A percentile compares a stretch with the other conserved stretches of the same genome.
These are phyloP conservation scores for Gynochthodes officinalis DNA, from an alignment of 257 asterid species.

Conservation along the genomic window DNA sequence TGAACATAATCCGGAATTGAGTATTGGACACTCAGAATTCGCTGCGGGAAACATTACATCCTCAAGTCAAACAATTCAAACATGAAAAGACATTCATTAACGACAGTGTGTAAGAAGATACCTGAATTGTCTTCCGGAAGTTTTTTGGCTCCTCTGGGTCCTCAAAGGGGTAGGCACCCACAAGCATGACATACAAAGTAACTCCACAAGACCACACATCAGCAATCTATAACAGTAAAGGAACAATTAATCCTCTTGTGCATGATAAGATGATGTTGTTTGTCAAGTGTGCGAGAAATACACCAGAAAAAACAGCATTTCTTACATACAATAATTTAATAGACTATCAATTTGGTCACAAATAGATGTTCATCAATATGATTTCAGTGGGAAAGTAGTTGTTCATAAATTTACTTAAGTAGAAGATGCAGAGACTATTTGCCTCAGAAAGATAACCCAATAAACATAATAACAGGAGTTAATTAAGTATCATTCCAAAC, in stretches of 20 bases:
- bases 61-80: slow-evolving; percentile 18
- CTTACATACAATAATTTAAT: not conserved
- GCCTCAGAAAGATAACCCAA: not conserved
- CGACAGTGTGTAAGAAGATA: slow-evolving; percentile 12
- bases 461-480: not conserved
- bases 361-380: not conserved
- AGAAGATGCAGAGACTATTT: not conserved
- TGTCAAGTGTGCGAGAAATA: not conserved
- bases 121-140: slow-evolving; percentile 96
- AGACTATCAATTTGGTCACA: not conserved
- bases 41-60: slow-evolving; percentile 42
- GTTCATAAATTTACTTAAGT: not conserved
- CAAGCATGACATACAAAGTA: slow-evolving; percentile 93
- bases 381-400: not conserved
- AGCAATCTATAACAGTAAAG: slow-evolving; percentile 53
- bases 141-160: slow-evolving; percentile 95
- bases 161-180: slow-evolving; percentile 98
- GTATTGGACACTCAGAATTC: slow-evolving; percentile 88
- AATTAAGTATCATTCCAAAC: not conserved
- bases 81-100: not conserved
- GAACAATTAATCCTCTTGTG: slow-evolving; percentile 8
- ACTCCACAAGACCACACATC: slow-evolving; percentile 99
- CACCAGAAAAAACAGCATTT: not conserved
- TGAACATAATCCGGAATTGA: slow-evolving; percentile 94
- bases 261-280: not conserved